Conservation (phyloP, 208 protist genomes). For the Endotrypanum monterogeii region DNA sequence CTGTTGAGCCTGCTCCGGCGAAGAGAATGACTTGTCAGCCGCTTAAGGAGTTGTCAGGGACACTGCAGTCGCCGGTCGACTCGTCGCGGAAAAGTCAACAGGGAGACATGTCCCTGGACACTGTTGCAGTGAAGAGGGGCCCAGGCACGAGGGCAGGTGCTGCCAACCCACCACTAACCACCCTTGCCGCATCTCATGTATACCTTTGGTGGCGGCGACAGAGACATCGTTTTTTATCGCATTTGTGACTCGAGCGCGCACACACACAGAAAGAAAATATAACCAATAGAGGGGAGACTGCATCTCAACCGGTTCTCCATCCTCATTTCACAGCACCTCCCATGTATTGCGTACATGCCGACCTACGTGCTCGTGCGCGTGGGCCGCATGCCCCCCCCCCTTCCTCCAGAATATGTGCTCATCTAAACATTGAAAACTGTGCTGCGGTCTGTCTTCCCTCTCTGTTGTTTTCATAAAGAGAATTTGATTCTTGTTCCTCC, state of each 20-base stretch:
- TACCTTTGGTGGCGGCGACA: slow-evolving; percentile 14
- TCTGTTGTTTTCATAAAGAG: neutral
- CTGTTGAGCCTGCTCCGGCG: neutral
- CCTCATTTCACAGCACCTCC: too few relatives aligned
- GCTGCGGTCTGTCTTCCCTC: neutral
- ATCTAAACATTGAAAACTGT: neutral
- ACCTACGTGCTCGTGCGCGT: neutral
- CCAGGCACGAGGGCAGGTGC: neutral
- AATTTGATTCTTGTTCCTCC: neutral
- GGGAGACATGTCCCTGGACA: neutral
- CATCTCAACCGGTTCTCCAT: neutral
- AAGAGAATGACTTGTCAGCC: neutral
- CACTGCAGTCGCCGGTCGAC: slow-evolving; percentile 7
- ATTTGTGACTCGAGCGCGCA: neutral
- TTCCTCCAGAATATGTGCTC: neutral
- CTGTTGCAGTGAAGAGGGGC: neutral
- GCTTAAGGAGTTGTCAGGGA: slow-evolving; percentile 9
- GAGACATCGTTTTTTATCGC: neutral
- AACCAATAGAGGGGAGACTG: neutral
- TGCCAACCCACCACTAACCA: neutral
- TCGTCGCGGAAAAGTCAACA: neutral
- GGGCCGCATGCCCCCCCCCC: neutral
- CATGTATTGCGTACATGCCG: too few relatives aligned
- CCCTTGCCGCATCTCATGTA: neutral
- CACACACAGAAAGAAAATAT: neutral